These are phyloP conservation scores for Amanita pseudoporphyria DNA, from an alignment of 768 basidiomycete species.

Conservation along the genomic window DNA sequence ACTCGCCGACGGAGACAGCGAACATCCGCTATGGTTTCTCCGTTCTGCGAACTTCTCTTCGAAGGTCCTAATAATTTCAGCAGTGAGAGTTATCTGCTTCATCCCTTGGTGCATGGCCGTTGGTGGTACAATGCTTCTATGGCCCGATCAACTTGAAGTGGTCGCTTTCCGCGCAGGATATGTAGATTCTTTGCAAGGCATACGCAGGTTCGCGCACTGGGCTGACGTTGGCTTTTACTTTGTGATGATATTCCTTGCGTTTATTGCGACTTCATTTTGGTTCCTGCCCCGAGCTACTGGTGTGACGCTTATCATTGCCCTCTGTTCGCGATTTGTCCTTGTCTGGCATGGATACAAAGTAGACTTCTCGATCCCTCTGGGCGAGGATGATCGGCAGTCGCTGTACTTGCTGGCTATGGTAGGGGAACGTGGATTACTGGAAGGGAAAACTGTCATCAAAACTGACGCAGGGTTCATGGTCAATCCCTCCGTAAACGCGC, in stretches of 20 bases:
- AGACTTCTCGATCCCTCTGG: conserved; percentile 25
- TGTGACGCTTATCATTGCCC: conserved; percentile 15
- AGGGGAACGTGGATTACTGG: not conserved
- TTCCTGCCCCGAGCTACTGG: conserved; percentile 16
- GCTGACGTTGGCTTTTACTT: conserved; percentile 28
- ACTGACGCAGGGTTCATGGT: not conserved
- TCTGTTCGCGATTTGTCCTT: conserved; percentile 19
- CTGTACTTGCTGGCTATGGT: conserved; percentile 23
- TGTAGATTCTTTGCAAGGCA: conserved; percentile 17
- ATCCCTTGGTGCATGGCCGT: conserved; percentile 37
- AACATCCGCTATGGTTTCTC: conserved; percentile 6
- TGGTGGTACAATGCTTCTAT: conserved; percentile 31
- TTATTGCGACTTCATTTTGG: conserved; percentile 21
- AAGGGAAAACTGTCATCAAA: not conserved
- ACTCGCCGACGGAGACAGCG: not conserved
- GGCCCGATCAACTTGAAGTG: conserved; percentile 25
- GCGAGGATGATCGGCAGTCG: conserved; percentile 30
- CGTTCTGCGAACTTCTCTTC: conserved; percentile 11
- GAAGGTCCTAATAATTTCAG: conserved; percentile 14
- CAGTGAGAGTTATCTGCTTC: conserved; percentile 19
- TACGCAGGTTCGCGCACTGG: conserved; percentile 33
- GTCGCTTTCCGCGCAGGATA: conserved; percentile 21
- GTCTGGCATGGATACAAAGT: conserved; percentile 29
- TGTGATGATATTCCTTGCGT: conserved; percentile 25
- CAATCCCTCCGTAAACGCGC: too few relatives aligned